Evolutionary conservation across 2,329 filamentous ascomycete genomes (phyloP).

Genomic region (Penicillium sp.): DNA sequence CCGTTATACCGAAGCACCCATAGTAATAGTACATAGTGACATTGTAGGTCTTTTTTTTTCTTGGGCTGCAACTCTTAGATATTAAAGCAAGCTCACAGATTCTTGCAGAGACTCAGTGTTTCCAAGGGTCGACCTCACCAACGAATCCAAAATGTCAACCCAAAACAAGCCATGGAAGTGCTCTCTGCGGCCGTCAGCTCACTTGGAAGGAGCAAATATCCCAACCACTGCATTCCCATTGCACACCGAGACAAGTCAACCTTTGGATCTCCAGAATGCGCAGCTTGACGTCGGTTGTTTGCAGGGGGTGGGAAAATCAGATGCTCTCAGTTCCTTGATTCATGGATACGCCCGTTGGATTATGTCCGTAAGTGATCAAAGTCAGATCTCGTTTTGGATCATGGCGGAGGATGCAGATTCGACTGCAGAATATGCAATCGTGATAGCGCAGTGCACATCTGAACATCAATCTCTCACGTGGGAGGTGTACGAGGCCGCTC

Average conservation of each 20-base stretch:
- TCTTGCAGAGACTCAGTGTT: neutral
- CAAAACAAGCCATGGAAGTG: neutral
- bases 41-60: neutral
- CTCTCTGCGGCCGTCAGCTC: neutral
- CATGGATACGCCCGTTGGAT: slow-evolving; percentile 2
- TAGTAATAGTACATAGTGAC: neutral
- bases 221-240: neutral
- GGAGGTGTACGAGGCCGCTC: neutral
- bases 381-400: neutral
- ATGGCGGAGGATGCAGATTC: neutral
- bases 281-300: neutral
- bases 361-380: neutral
- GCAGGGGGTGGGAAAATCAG: neutral
- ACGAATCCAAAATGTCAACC: slow-evolving; percentile 1
- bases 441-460: neutral
- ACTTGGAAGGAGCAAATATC: neutral
- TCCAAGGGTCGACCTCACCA: neutral
- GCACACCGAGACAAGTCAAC: neutral
- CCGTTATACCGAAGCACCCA: neutral
- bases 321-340: neutral
- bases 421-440: neutral
- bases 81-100: neutral
- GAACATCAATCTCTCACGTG: neutral
- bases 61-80: neutral
- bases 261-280: neutral